Conservation (phyloP, 2,329 filamentous ascomycete genomes). For the Coniochaeta pulveracea region DNA sequence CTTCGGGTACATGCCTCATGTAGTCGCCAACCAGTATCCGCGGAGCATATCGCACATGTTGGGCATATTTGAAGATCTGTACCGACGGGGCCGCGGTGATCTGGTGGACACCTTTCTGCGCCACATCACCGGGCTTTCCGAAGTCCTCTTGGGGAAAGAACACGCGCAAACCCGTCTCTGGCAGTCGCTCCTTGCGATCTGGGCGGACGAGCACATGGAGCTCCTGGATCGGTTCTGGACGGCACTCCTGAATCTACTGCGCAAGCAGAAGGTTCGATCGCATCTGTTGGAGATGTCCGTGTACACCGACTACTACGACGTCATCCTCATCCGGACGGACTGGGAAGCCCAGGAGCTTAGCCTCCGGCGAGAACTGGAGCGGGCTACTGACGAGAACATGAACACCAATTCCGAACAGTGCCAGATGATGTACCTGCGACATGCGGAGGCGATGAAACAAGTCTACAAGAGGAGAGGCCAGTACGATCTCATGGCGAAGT, state of each 20-base stretch:
- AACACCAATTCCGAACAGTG: too few species aligned
- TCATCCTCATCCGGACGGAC: neutral
- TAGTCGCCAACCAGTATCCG: conserved; percentile 4
- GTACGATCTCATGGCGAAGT: neutral
- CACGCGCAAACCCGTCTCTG: conserved; percentile 5
- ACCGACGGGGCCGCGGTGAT: conserved; percentile 2
- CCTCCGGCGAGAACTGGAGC: neutral
- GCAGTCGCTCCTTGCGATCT: conserved; percentile 1
- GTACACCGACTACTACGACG: conserved; percentile 3
- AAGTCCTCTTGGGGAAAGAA: neutral
- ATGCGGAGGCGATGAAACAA: conserved; percentile 1
- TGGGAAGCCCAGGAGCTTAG: neutral
- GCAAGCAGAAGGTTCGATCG: neutral
- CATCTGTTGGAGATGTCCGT: neutral
- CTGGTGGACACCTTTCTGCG: conserved; percentile 3
- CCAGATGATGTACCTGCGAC: neutral
- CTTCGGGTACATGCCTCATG: conserved; percentile 4
- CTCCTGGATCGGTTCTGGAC: neutral
- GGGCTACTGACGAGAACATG: neutral
- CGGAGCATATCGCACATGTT: conserved; percentile 4
- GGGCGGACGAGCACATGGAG: neutral
- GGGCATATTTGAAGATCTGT: conserved; percentile 4
- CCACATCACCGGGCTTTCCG: conserved; percentile 3
- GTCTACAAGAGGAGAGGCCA: neutral
- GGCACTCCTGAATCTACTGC: neutral